These are phyloP conservation scores for Candida maltosa DNA, from an alignment of 805 yeast species.

Conservation along the genomic window DNA sequence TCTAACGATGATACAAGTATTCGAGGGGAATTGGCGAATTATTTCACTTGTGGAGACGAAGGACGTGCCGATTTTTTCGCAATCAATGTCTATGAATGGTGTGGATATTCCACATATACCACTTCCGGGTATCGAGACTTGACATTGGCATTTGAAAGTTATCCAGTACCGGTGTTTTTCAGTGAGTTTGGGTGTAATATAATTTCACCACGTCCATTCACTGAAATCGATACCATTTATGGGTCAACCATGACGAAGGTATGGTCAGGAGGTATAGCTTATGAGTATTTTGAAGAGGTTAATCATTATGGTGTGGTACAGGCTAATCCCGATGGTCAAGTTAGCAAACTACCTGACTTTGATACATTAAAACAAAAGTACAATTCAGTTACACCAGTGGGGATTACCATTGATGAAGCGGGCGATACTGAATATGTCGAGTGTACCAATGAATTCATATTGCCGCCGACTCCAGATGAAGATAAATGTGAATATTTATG, in stretches of 20 bases:
- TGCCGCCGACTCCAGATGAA: slow-evolving; percentile 42
- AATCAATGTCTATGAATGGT: slow-evolving; percentile 40
- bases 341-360: slow-evolving; percentile 26
- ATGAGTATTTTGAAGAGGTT: slow-evolving; percentile 33
- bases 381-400: slow-evolving; percentile 17
- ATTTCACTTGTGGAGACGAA: slow-evolving; percentile 27
- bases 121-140: slow-evolving; percentile 36
- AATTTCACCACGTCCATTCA: slow-evolving; percentile 34
- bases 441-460: slow-evolving; percentile 3
- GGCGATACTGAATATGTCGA: not conserved
- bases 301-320: slow-evolving; percentile 36
- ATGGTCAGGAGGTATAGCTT: slow-evolving; percentile 39
- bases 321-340: slow-evolving; percentile 20
- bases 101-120: slow-evolving; percentile 35
- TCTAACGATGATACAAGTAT: slow-evolving; percentile 34
- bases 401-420: slow-evolving; percentile 8
- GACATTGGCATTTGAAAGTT: slow-evolving; percentile 24
- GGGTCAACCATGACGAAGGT: slow-evolving; percentile 31
- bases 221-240: slow-evolving; percentile 34
- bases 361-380: slow-evolving; percentile 22
- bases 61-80: slow-evolving; percentile 32
- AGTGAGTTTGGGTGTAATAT: slow-evolving; percentile 39
- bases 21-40: slow-evolving; percentile 23
- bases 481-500: slow-evolving; percentile 44
- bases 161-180: slow-evolving; percentile 35